A percentile compares a stretch with the other conserved stretches of the same genome.
These are phyloP conservation scores for Trypanosoma avium DNA, from an alignment of 208 protist species.

Conservation along the genomic window DNA sequence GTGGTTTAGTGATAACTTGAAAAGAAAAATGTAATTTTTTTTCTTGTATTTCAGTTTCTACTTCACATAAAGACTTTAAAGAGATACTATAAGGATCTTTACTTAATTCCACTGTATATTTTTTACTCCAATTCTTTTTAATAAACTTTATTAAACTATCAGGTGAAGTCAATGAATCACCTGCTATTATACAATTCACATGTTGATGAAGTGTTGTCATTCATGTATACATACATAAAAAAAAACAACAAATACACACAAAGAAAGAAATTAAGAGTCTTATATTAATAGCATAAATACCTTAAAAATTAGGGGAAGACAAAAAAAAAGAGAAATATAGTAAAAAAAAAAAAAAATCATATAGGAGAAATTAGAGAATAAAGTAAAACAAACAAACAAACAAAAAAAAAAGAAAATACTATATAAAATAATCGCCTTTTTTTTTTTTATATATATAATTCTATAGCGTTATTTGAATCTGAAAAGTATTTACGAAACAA, in stretches of 20 bases:
- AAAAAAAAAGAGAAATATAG: no score
- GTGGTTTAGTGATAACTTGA: constrained; percentile 9
- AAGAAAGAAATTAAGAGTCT: background rate
- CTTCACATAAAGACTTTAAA: background rate
- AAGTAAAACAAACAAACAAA: no score
- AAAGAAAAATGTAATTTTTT: constrained; percentile 1
- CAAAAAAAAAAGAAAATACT: no score
- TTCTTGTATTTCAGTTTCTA: background rate
- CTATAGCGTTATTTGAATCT: no score
- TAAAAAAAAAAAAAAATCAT: no score
- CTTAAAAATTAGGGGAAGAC: background rate
- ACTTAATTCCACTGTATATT: background rate
- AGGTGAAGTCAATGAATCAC: constrained; percentile 12
- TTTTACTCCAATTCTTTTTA: background rate
- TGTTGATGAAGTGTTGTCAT: background rate
- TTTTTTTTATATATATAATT: no score
- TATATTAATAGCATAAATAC: background rate
- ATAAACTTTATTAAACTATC: background rate
- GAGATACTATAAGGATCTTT: background rate
- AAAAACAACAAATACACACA: constrained; percentile 1
- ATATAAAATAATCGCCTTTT: no score
- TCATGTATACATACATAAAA: background rate
- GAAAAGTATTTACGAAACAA: no score
- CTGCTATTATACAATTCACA: background rate
- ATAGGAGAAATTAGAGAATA: no score